These are phyloP conservation scores for Erythrophleum fordii DNA, from an alignment of 306 rosid species.

Conservation along the genomic window DNA sequence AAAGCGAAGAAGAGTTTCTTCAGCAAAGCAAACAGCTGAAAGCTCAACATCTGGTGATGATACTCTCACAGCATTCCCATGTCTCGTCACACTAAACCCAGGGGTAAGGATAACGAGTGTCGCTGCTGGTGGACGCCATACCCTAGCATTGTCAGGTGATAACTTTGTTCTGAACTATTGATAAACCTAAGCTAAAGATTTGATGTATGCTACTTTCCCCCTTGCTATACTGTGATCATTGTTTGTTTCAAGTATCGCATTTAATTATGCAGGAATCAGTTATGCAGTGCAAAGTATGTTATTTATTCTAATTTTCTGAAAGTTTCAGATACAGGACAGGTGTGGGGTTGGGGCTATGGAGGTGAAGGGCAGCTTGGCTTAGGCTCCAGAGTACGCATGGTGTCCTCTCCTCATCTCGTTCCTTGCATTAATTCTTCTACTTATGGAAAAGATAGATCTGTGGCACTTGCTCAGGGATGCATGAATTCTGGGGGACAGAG, in stretches of 20 bases:
- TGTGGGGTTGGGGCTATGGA: conserved; percentile 98
- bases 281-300: conserved; percentile 22
- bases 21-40: conserved; percentile 71
- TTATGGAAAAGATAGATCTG: conserved; percentile 61
- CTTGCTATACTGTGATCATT: conserved; percentile 13
- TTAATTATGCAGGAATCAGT: conserved; percentile 23
- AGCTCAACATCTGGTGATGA: conserved; percentile 73
- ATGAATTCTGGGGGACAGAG: conserved; percentile 56
- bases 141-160: conserved; percentile 78
- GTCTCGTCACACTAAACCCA: conserved; percentile 71
- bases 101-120: conserved; percentile 74
- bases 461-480: conserved; percentile 53
- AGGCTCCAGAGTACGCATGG: conserved; percentile 87
- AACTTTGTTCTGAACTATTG: conserved; percentile 21
- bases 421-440: conserved; percentile 70
- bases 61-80: conserved; percentile 69
- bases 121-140: conserved; percentile 90
- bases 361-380: conserved; percentile 96
- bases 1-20: conserved; percentile 70
- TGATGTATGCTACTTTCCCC: conserved; percentile 21
- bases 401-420: conserved; percentile 84
- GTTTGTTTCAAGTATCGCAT: conserved; percentile 7
- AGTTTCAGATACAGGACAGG: conserved; percentile 82
- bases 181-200: conserved; percentile 10
- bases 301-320: conserved; percentile 45